phyloP scores from a whole-genome alignment of 2,329 filamentous ascomycete genomes.

The Hypoxylon rubiginosum region DNA sequence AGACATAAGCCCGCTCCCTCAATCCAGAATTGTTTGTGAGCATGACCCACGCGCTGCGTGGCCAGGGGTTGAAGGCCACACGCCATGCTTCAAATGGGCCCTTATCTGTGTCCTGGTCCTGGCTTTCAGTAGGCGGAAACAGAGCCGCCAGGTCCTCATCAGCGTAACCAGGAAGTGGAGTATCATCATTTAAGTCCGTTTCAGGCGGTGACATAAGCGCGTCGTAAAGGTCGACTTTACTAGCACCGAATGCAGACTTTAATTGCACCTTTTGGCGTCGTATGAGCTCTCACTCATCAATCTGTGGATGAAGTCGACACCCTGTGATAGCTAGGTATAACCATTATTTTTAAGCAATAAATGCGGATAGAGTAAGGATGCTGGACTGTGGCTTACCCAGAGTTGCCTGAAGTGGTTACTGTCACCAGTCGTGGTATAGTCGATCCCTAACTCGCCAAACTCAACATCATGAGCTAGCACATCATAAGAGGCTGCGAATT shows the following conservation, averaged over 20 bases:
- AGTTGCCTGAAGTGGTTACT: constrained; percentile 18
- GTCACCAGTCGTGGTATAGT: constrained; percentile 20
- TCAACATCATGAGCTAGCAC: constrained; percentile 32
- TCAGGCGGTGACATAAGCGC: constrained; percentile 19
- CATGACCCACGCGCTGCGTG: constrained; percentile 20
- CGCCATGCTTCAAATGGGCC: constrained; percentile 27
- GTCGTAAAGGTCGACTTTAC: constrained; percentile 17
- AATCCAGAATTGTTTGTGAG: constrained; percentile 15
- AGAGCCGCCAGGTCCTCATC: constrained; percentile 20
- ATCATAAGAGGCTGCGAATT: constrained; percentile 24
- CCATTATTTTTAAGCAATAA: constrained; percentile 18
- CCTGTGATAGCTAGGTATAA: constrained; percentile 25
- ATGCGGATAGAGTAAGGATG: constrained; percentile 21
- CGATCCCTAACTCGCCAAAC: constrained; percentile 24
- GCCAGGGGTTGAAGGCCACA: constrained; percentile 21
- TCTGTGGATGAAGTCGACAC: constrained; percentile 23
- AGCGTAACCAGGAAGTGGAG: constrained; percentile 17
- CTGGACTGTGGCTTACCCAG: constrained; percentile 27
- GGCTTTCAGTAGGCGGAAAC: constrained; percentile 21
- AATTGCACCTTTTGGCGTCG: constrained; percentile 24
- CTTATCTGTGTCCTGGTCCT: constrained; percentile 20
- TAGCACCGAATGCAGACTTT: constrained; percentile 21
- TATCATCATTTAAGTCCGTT: constrained; percentile 11
- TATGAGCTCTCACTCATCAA: constrained; percentile 23
- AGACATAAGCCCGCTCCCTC: constrained; percentile 32